Evolutionary conservation across 2,329 filamentous ascomycete genomes (phyloP).

Genomic region (Fusarium goolgardi): DNA sequence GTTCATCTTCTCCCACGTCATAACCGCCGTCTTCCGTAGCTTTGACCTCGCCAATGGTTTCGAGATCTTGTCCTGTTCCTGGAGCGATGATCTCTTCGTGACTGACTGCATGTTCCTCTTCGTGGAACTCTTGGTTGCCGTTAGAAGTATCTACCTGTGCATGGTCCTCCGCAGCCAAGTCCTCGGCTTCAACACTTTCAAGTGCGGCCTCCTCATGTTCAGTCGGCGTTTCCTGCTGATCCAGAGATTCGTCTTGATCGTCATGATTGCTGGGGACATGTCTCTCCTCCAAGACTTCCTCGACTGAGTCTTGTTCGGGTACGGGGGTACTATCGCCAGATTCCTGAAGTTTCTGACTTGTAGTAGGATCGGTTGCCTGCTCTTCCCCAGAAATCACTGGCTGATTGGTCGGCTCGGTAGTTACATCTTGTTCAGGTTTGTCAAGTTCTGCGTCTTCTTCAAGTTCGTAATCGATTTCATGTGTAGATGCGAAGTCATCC

Average conservation of each 20-base stretch:
- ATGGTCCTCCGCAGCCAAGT: conserved; percentile 5
- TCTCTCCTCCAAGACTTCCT: conserved; percentile 29
- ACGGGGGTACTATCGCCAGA: conserved; percentile 5
- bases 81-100: conserved; percentile 13
- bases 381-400: not conserved
- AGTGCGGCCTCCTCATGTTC: conserved; percentile 4
- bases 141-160: conserved; percentile 27
- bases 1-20: conserved; percentile 21
- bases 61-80: conserved; percentile 4
- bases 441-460: conserved; percentile 41
- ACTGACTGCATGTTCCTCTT: conserved; percentile 6
- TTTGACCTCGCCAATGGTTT: conserved; percentile 4
- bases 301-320: conserved; percentile 3
- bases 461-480: conserved; percentile 50
- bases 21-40: conserved; percentile 13
- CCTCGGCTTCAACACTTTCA: conserved; percentile 20
- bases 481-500: conserved; percentile 30
- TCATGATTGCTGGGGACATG: conserved; percentile 28
- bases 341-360: conserved; percentile 2
- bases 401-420: conserved; percentile 24
- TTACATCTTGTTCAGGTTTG: conserved; percentile 6
- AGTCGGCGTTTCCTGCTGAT: conserved; percentile 9
- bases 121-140: conserved; percentile 17
- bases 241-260: conserved; percentile 28
- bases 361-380: not conserved